Base-by-base conservation (phyloP, 805 yeast species). In the Torulaspora quercuum region DNA sequence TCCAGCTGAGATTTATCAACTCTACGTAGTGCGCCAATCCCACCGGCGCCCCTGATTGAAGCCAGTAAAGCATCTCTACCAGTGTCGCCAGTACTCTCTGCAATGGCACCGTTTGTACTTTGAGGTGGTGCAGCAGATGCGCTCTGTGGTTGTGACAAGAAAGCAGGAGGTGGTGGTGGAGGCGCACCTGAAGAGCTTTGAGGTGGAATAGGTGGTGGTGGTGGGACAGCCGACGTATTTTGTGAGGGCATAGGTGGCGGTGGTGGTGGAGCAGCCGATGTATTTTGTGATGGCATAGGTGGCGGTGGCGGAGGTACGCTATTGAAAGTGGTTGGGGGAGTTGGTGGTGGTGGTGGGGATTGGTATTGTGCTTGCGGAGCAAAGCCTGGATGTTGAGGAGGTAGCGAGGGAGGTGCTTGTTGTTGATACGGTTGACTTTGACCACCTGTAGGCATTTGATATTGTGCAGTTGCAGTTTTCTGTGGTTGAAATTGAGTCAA, bases 1-100 rank as follows among this genome's bases (percentile, higher is more conserved):
- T 89, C 96, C 25, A 87, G 65, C 50, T 82, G 88, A 0, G 86
- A 62, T 61, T 88, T 90, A 59, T 90, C 97, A 2, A 82, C 82
- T 56, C 80, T 86, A 46, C 71, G 76, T 48, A 90, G 71, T 5
- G 76, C 53, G 0, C 82, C 80, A 4, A 89, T 24, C 23, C 90
- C 89, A 9, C 80, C 82, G 0, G 95, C 80, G 24, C 80, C 76
- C 49, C 95, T 72, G 48, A 90, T 90, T 1, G 97, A 86, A 0
- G 94, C 84, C 42, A 90, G 67, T 26, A 90, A 69, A 0, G 95
- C 95, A 58, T 84, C 95, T 49, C 95, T 69, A 0, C 80, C 80
- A 2, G 67, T 63, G 47, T 72, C 88, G 4, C 65, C 77, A 1
- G 63, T 55, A 15, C 44, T 15, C 33, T 57, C 64, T n/a, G 23